Base-by-base conservation (phyloP, 768 basidiomycete species). In the Russula dissimulans region DNA sequence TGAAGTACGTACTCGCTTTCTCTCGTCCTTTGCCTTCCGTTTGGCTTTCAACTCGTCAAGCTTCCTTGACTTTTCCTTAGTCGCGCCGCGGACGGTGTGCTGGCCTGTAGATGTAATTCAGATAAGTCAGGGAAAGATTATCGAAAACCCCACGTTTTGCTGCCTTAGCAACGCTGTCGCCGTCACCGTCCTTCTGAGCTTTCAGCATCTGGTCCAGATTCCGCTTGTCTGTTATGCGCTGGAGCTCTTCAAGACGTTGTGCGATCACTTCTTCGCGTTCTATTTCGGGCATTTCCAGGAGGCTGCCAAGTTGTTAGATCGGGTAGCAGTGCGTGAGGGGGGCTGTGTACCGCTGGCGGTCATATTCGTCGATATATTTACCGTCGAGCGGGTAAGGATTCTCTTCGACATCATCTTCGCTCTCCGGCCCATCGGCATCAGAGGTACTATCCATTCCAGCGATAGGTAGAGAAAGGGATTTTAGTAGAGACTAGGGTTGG, bases 301-400 rank as follows among this genome's bases (percentile, higher is more conserved):
- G 77, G 54, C 95, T 97, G 69, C 42, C 26, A 29, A 43, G 32
- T 63, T 3, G 41, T 47, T 17, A 41, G 51, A 18, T 18, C 47
- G 53, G 22, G 56, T 64, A 61, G 63, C 56, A 39, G 47, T 54
- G 54, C n/a, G 57, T 51, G 66, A 51, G 56, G 47, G 47, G 49
- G 42, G 44, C 39, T 42, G 62, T 57, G 77, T 75, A 95, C 95
- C 78, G 75, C 64, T 86, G 80, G 67, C 87, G 81, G 72, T 97
- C 95, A 12, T 76, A 79, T 67, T 92, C 91, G 68, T 97, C 86
- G 60, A 80, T 81, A 69, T 90, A 98, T 72, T 91, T 91, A 52
- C 91, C 93, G 67, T 98, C 95, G 12, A 97, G 75, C 0, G 93
- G 95, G 70, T 91, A 98, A 4, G 85, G 85, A 65, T 91, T 86